Percentiles rank a stretch among this genome's conserved stretches.
Conservation (phyloP, 2,329 filamentous ascomycete species). For the Neurospora sp. region DNA sequence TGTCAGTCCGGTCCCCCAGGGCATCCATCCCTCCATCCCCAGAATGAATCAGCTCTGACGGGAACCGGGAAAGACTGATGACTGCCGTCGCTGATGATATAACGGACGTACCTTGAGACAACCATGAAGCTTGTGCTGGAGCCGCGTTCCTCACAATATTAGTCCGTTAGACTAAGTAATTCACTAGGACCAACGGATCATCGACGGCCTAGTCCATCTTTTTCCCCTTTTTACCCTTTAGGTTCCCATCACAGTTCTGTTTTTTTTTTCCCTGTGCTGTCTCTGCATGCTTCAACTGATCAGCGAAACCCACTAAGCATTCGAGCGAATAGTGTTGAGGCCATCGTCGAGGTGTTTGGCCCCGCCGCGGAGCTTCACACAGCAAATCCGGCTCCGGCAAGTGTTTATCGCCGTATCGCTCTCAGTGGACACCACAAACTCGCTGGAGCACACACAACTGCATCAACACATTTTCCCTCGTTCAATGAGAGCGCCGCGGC, state of each 20-base stretch:
- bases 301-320: not conserved
- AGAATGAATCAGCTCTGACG: not conserved
- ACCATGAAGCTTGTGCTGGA: not conserved
- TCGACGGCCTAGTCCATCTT: not conserved
- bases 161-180: not conserved
- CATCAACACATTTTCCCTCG: not conserved
- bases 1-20: not conserved
- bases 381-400: not conserved
- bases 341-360: not conserved
- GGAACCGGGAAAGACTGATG: not conserved
- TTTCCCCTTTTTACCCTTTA: not conserved
- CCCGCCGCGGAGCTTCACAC: not conserved
- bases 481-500: slow-evolving; percentile 4
- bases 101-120: not conserved
- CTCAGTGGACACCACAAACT: not conserved
- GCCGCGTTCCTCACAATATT: not conserved
- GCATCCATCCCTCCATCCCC: not conserved
- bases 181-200: not conserved
- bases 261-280: not conserved
- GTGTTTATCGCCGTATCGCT: not conserved
- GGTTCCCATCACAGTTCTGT: not conserved
- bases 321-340: not conserved
- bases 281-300: not conserved
- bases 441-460: not conserved
- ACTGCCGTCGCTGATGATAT: not conserved